phyloP scores from a whole-genome alignment of 1,139 yeast genomes.

The Meyerozyma elateridarum region DNA sequence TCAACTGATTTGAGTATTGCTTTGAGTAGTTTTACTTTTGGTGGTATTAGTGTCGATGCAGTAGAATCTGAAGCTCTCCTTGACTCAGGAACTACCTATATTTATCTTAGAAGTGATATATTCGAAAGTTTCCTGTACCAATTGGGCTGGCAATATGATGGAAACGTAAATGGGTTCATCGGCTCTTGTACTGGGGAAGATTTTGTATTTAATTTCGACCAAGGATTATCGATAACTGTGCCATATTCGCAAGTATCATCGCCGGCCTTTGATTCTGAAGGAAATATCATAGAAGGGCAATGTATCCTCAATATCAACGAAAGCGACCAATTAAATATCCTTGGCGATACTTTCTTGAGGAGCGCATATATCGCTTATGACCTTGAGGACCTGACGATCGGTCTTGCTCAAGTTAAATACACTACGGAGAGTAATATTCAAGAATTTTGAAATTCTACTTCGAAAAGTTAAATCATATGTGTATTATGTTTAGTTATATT shows the following conservation, averaged over 20 bases:
- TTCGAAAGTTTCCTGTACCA: conserved; percentile 16
- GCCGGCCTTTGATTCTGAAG: too few relatives aligned
- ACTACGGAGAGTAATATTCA: conserved; percentile 22
- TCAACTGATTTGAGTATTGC: conserved; percentile 19
- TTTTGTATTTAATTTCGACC: conserved; percentile 24
- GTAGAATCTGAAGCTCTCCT: conserved; percentile 19
- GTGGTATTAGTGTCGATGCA: background rate
- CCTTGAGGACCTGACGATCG: conserved; percentile 32
- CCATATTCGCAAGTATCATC: background rate
- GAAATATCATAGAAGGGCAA: conserved; percentile 19
- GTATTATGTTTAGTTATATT: too few relatives aligned
- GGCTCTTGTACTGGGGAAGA: conserved; percentile 27
- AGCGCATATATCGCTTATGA: conserved; percentile 34
- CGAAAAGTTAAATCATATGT: too few relatives aligned
- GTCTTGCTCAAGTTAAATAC: conserved; percentile 34
- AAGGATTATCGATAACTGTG: conserved; percentile 4
- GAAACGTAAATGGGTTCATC: too few relatives aligned
- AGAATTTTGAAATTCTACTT: too few relatives aligned
- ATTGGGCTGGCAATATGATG: conserved; percentile 10
- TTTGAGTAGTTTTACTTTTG: conserved; percentile 16
- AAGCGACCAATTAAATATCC: conserved; percentile 13
- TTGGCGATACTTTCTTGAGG: conserved; percentile 38
- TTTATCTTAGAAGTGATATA: conserved; percentile 15
- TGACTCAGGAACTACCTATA: conserved; percentile 40
- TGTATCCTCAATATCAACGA: conserved; percentile 23